Evolutionary conservation across 768 basidiomycete species (phyloP), one percentile per base, ranked within the genome.

Genomic region (Phylloporus rhodoxanthus): DNA sequence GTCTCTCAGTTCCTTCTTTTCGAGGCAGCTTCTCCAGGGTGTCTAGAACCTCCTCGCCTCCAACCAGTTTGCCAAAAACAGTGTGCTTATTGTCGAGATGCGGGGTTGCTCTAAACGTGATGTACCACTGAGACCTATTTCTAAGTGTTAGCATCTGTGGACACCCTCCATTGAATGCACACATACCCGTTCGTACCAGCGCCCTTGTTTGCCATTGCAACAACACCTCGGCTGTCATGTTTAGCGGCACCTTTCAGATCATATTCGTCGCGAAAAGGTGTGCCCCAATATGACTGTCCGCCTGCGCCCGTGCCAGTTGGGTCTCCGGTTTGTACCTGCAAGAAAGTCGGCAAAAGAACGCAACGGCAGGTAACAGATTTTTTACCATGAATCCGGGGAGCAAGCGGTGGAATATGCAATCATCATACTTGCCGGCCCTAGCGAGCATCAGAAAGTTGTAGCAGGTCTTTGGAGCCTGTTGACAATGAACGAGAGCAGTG

Each of bases 381-480:
- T 55, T 74, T 45, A 91, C 91, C 95, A 97, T 97, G 64, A 96
- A 96, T 0, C 87, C 91, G 5, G 93, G 94, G 11, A 97, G 89
- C 23, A 95, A 72, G 17, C 95, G 81, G 64, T 99, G 95, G 67
- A 98, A 99, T 20, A 91, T 68, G 50, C 84, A 84, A 57, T 91
- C 73, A 56, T 97, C 84, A 61, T 97, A 99, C 61, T 94, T 93
- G 8, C 93, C 91, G 20, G 83, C 75, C 53, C 83, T 80, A 0
- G 96, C 94, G 8, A 99, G 79, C 85, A 90, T 90, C 25, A 99
- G 70, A 68, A 97, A 99, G 66, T 99, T 99, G 68, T 99, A 99
- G 59, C 94, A 97, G 1, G 96, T 97, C 70, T 96, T 94, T 0
- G 96, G 96, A 9, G 95, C 96, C 90, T 93, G 34, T 20, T 37